Evolutionary conservation across 441 rosid genomes (phyloP), one percentile per base, ranked within the genome.

Genomic region (Pelargonium exstipulatum): DNA sequence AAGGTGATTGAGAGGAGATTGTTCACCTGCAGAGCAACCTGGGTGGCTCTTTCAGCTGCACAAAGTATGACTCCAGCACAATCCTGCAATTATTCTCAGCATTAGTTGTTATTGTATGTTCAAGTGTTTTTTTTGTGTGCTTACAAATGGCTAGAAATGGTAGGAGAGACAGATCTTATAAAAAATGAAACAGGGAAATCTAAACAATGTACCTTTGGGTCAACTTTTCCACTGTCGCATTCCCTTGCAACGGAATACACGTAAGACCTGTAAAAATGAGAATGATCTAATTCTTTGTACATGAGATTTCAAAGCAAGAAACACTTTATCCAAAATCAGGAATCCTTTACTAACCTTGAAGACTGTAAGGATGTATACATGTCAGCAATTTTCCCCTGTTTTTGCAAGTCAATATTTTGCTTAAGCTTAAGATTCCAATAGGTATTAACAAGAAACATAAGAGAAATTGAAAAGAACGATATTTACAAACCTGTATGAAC

Each of bases 41-140:
- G 97, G 6, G 97, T 94, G 66, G 92, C 99, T 79, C 96, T 83
- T 86, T 94, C 99, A 0, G 96, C 96, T 64, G 96, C 92, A 71
- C 86, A 87, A 43, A 91, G 96, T 83, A 94, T 94, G 29, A 83
- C 94, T 74, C 97, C 96, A 1, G 99, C 97, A 32, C 97, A 91
- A 65, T 91, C 97, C 96, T 91, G 86, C 63, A 49, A 49, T 12
- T 49, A 0, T 49, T 49, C 14, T 4, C 18, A 49, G 17, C 57
- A 49, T 16, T 13, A 49, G 16, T 49, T 49, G 6, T 49, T 49
- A 49, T 49, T 5, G 57, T 16, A 49, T n/a, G 37, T 5, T 32
- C 37, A 14, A 14, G 18, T 49, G 57, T 14, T 49, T 49, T 14
- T 16, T 49, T 49, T 49, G 4, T 16, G 2, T 14, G 6, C 57